Percentiles rank a stretch among this genome's conserved stretches.
Conservation (phyloP, 2,329 filamentous ascomycete species). For the Myriosclerotinia curreyana region DNA sequence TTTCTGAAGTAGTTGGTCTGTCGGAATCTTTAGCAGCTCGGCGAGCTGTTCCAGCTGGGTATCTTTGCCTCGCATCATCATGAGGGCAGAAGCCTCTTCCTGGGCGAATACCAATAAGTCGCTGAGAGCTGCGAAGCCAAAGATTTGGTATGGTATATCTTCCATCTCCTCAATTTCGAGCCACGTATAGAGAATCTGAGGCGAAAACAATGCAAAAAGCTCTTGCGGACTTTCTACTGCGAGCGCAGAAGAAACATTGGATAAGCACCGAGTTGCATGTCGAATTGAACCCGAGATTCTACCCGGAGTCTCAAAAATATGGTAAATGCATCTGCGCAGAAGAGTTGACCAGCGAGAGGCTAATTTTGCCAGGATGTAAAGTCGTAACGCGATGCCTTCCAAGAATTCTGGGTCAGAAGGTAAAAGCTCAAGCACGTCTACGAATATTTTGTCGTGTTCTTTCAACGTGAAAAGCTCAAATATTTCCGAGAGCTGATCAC, state of each 20-base stretch:
- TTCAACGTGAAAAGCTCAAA: slow-evolving; percentile 82
- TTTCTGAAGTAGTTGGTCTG: slow-evolving; percentile 56
- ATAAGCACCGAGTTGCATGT: slow-evolving; percentile 72
- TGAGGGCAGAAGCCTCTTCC: slow-evolving; percentile 74
- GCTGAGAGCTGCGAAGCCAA: slow-evolving; percentile 68
- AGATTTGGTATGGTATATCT: slow-evolving; percentile 81
- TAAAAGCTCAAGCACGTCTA: slow-evolving; percentile 78
- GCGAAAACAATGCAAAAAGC: slow-evolving; percentile 79
- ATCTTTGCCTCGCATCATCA: slow-evolving; percentile 76
- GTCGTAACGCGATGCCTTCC: slow-evolving; percentile 82
- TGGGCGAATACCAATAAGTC: slow-evolving; percentile 69
- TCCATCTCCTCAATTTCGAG: slow-evolving; percentile 63
- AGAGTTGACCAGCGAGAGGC: slow-evolving; percentile 84
- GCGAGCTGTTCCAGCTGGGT: slow-evolving; percentile 61
- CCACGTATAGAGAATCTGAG: slow-evolving; percentile 91
- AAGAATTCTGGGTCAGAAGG: slow-evolving; percentile 66
- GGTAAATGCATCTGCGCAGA: slow-evolving; percentile 81
- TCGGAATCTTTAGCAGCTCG: slow-evolving; percentile 51
- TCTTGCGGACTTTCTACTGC: slow-evolving; percentile 62
- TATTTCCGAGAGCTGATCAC: slow-evolving; percentile 64
- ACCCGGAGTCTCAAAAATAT: slow-evolving; percentile 88
- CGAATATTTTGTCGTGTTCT: slow-evolving; percentile 78
- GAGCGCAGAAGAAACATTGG: slow-evolving; percentile 62
- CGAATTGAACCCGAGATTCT: slow-evolving; percentile 60
- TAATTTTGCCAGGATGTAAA: slow-evolving; percentile 72